A percentile compares a stretch with the other conserved stretches of the same genome.
Conservation (phyloP, 805 yeast genomes). For the Pichia cephalocereana region DNA sequence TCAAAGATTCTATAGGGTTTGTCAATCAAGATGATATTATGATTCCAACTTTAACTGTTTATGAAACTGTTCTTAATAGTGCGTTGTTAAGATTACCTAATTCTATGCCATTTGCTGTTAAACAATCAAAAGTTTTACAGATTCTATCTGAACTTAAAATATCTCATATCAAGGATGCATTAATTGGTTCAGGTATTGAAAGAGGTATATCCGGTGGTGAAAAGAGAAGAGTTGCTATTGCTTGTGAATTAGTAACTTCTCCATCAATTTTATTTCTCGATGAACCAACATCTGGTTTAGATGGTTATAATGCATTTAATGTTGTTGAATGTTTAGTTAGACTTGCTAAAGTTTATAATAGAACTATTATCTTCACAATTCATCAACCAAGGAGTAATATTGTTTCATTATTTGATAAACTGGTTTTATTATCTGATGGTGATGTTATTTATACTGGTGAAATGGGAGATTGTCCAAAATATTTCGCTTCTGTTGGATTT, state of each 20-base stretch:
- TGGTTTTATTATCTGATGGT: conserved; percentile 77
- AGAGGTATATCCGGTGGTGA: conserved; percentile 95
- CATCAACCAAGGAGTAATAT: conserved; percentile 97
- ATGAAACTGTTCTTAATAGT: conserved; percentile 88
- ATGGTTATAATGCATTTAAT: conserved; percentile 85
- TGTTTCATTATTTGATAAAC: conserved; percentile 80
- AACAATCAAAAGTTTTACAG: conserved; percentile 72
- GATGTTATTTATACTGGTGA: conserved; percentile 81
- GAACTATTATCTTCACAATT: conserved; percentile 87
- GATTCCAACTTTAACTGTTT: conserved; percentile 89
- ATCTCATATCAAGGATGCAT: conserved; percentile 67
- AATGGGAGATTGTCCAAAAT: conserved; percentile 65
- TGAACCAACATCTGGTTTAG: conserved; percentile 95
- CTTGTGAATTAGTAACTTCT: conserved; percentile 85
- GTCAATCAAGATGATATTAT: conserved; percentile 93
- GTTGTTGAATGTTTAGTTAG: conserved; percentile 80
- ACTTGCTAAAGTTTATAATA: conserved; percentile 67
- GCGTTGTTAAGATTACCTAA: conserved; percentile 84
- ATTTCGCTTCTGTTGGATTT: conserved; percentile 67
- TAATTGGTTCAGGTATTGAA: conserved; percentile 81
- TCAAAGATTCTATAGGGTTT: conserved; percentile 72
- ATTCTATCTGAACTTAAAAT: conserved; percentile 83
- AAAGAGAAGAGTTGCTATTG: conserved; percentile 84
- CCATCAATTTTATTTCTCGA: conserved; percentile 78
- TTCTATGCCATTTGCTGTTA: conserved; percentile 62